Conservation (phyloP, 2,329 filamentous ascomycete species). For the Bipolaris oryzae region DNA sequence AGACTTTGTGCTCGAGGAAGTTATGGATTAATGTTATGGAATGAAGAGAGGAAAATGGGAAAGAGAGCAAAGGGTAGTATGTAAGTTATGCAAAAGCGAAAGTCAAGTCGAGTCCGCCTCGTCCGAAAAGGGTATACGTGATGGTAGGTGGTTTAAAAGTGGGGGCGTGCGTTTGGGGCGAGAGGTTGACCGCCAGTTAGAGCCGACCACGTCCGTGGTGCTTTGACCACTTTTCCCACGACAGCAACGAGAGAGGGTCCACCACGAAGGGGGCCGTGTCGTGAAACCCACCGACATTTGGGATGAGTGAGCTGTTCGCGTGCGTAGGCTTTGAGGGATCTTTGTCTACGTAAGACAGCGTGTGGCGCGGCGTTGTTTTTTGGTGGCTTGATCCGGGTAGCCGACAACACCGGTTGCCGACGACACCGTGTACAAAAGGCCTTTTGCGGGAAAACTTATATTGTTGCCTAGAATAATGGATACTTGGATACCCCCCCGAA, state of each 20-base stretch:
- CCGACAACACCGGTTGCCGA: background rate
- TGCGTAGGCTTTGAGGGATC: background rate
- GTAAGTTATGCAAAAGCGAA: no score
- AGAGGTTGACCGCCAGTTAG: constrained; percentile 1
- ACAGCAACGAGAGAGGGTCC: background rate
- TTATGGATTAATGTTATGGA: background rate
- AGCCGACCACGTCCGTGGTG: constrained; percentile 1
- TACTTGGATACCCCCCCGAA: constrained; percentile 2
- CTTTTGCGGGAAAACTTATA: background rate
- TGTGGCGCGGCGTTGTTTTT: background rate
- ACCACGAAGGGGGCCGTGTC: background rate
- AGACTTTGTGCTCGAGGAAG: background rate
- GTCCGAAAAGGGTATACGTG: background rate
- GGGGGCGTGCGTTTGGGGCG: background rate
- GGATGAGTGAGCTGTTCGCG: background rate
- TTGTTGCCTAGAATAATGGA: background rate
- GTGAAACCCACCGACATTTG: constrained; percentile 1
- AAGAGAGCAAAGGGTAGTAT: background rate
- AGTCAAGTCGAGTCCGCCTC: background rate
- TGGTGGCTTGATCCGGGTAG: background rate
- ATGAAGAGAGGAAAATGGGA: background rate
- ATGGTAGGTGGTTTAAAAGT: background rate
- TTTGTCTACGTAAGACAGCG: no score
- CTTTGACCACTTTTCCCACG: background rate
- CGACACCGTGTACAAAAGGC: background rate